Evolutionary conservation across 2,329 filamentous ascomycete genomes (phyloP), one percentile per base, ranked within the genome.

Genomic region (Byssochlamys sp.): DNA sequence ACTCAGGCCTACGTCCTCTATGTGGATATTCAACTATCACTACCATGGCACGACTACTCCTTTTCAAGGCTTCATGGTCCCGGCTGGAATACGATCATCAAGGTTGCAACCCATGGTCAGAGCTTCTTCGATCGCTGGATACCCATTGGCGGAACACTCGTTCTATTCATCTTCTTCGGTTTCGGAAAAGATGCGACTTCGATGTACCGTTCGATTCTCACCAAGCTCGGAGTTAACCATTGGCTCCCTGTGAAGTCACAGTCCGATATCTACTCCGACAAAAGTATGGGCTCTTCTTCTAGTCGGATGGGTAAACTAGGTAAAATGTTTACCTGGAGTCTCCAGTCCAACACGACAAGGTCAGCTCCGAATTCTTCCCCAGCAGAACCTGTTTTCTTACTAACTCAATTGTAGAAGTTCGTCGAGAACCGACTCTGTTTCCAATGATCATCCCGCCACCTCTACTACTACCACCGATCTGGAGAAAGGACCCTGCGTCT

Each of bases 121-220:
- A 71, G 81, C 45, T 67, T 75, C 50, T 80, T 80, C 59, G 81
- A 86, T 65, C 78, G 80, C 29, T 88, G 83, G 82, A 75, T 81
- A 24, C 78, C 81, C 52, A 72, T 86, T 9, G 76, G 66, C 0
- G 73, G 78, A 2, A 82, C 81, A 0, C 77, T 81, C 58, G 58
- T 84, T 27, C 70, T 83, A 11, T 88, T 88, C 65, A 55, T 80
- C n/a, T 81, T 85, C 64, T 87, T 87, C 62, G 85, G 86, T 7
- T 79, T 84, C 14, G 85, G 85, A 29, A 75, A 73, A 27, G 85
- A 88, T 64, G 84, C 84, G 0, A 72, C 75, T 3, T 72, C 74
- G 26, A 80, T 82, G 69, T 86, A 86, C 65, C 74, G 73, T 55
- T 68, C 69, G 3, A 73, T 75, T 57, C 64, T 80, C 51, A 60